These are phyloP conservation scores for Fusarium paranaense DNA, from an alignment of 2,329 filamentous ascomycete species.

Conservation along the genomic window DNA sequence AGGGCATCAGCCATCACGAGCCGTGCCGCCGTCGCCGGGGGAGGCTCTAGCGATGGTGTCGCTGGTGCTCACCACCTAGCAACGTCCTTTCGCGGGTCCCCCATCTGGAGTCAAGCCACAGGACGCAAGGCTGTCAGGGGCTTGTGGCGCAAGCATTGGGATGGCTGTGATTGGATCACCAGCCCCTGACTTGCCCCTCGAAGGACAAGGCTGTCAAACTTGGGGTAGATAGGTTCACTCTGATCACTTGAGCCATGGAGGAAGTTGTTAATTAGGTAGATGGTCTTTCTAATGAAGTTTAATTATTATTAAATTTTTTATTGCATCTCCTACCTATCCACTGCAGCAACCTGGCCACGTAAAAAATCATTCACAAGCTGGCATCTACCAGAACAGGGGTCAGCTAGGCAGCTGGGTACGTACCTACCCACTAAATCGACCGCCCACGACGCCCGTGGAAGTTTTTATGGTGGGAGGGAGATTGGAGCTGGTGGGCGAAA, in stretches of 20 bases:
- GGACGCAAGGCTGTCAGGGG: constrained; percentile 22
- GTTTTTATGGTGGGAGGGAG: constrained; percentile 43
- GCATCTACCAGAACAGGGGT: background rate
- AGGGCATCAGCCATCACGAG: constrained; percentile 33
- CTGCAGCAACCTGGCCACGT: background rate
- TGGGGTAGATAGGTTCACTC: background rate
- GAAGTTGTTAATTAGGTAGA: background rate
- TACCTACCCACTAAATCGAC: constrained; percentile 44
- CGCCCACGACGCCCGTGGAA: constrained; percentile 38
- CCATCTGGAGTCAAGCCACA: constrained; percentile 14
- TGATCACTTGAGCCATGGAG: background rate
- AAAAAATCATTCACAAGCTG: background rate
- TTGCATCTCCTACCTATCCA: background rate
- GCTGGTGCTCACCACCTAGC: constrained; percentile 12
- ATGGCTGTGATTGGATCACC: constrained; percentile 15
- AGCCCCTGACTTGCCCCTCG: constrained; percentile 21
- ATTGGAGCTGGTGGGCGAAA: constrained; percentile 41
- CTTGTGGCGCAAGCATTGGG: constrained; percentile 13
- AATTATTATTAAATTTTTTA: background rate
- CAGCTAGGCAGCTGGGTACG: constrained; percentile 35
- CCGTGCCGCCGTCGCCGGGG: constrained; percentile 14
- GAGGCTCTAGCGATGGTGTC: constrained; percentile 32
- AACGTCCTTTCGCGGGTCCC: constrained; percentile 1
- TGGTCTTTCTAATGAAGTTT: background rate
- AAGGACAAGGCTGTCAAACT: background rate